These are phyloP conservation scores for Talaromyces amestolkiae DNA, from an alignment of 2,329 filamentous ascomycete species.

Conservation along the genomic window DNA sequence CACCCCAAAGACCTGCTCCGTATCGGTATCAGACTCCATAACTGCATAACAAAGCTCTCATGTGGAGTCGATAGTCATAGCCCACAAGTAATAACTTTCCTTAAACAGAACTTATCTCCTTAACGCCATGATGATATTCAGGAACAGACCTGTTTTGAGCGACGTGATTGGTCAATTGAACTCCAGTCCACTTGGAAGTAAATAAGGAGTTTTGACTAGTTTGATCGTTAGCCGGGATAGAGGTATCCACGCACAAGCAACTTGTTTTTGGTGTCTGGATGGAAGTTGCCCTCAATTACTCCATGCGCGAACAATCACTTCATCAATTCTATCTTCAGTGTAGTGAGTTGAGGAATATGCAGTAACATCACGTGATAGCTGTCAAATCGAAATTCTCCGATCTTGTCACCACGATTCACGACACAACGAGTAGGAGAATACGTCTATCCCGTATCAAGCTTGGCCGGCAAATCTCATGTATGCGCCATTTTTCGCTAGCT, in stretches of 20 bases:
- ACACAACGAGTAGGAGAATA: not conserved
- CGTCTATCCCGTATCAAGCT: not conserved
- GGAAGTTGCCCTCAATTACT: not conserved
- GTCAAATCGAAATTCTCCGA: conserved; percentile 3
- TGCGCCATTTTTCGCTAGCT: conserved; percentile 6
- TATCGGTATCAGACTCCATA: not conserved
- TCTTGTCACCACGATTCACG: too few species aligned
- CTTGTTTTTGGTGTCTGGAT: not conserved
- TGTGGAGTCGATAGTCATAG: not conserved
- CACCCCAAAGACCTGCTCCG: too few species aligned
- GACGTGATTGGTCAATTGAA: not conserved
- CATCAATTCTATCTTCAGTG: not conserved
- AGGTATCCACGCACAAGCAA: not conserved
- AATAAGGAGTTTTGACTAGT: not conserved
- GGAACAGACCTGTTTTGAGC: not conserved
- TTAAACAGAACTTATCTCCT: not conserved
- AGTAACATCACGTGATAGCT: not conserved
- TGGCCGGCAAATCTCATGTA: not conserved
- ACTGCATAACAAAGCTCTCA: not conserved
- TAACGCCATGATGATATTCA: conserved; percentile 7
- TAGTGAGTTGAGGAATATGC: not conserved
- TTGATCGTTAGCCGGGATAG: not conserved
- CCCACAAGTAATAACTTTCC: not conserved
- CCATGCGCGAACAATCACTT: not conserved
- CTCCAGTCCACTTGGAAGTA: not conserved